Evolutionary conservation across 129 eudicot genomes (phyloP).

Genomic region (Solidago caesia): DNA sequence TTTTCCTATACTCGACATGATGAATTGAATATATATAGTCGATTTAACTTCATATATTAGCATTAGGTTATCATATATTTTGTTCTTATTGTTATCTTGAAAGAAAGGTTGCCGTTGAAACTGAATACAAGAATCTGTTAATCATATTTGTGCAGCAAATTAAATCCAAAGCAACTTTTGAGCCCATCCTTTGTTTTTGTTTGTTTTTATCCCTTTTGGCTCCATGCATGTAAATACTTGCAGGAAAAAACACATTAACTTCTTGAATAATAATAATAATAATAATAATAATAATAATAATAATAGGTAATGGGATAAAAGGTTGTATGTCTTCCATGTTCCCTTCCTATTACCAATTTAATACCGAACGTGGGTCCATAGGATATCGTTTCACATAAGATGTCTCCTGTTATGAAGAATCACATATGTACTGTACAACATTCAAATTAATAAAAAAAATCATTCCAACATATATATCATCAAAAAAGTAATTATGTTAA

Average conservation of each 20-base stretch:
- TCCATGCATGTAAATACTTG: conserved; percentile 30
- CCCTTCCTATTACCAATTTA: conserved; percentile 1
- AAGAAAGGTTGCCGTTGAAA: conserved; percentile 36
- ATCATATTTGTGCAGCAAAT: conserved; percentile 29
- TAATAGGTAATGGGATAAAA: conserved; percentile 32
- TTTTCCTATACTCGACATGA: too few species aligned
- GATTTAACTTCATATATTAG: neutral
- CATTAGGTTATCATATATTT: neutral
- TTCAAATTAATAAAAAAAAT: neutral
- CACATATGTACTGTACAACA: conserved; percentile 14
- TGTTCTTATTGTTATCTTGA: conserved; percentile 8
- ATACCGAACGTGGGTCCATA: conserved; percentile 27
- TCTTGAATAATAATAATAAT: conserved; percentile 16
- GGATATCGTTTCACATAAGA: conserved; percentile 27
- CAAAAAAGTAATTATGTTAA: too few species aligned
- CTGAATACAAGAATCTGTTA: conserved; percentile 24
- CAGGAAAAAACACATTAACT: conserved; percentile 23
- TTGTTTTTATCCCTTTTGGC: conserved; percentile 27
- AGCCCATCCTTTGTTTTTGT: conserved; percentile 33
- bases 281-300: too few species aligned
- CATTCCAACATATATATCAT: too few species aligned
- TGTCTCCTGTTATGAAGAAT: conserved; percentile 30
- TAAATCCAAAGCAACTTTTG: conserved; percentile 35
- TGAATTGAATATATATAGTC: too few species aligned
- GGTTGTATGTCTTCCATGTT: conserved; percentile 33